Base-by-base conservation (phyloP, 257 asterid genomes). In the Fraxinus anomala region DNA sequence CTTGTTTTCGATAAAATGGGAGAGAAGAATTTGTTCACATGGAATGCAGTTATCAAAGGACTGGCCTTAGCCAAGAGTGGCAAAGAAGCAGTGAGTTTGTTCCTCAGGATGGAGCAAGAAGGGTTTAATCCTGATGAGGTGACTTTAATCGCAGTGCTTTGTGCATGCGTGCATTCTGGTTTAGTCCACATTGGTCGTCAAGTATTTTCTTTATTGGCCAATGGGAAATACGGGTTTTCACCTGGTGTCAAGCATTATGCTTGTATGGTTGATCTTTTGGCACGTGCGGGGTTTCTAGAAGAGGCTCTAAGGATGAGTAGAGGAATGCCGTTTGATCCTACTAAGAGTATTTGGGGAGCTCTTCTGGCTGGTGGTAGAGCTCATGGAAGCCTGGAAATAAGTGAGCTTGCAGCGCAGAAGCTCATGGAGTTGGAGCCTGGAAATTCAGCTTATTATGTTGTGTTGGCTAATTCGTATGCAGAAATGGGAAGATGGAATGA, bases 1-100 rank as follows among this genome's bases (percentile, higher is more conserved):
- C 47, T 44, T 47, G 86, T 89, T 49, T 93, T 93, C 40, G 73
- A 81, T 24, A 78, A 79, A 77, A 89, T 91, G 91, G 80, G 70
- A 7, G 82, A 83, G 82, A 89, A 80, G 87, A 89, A 88, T 81
- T 88, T 90, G 63, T 80, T 44, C 73, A 85, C 96, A 1, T 91
- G 96, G 97, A 93, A 89, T 80, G 93, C 88, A 3, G 74, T 90
- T 37, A 88, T 93, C 19, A 89, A 85, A 74, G 97, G 94, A 26
- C 76, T 89, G 66, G 97, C 93, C 34, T 61, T 93, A 19, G 86
- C 91, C 2, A 86, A 89, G 78, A 86, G 84, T 30, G 96, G 93
- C 1, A 72, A 82, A n/a, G 88, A 86, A 40, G 95, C 94, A 33
- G n/a, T 90, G 19, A n/a, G 33, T 36, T 88, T 87, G 91, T 93